Conservation (phyloP, 2,329 filamentous ascomycete species). For the Fusarium lateritium region DNA sequence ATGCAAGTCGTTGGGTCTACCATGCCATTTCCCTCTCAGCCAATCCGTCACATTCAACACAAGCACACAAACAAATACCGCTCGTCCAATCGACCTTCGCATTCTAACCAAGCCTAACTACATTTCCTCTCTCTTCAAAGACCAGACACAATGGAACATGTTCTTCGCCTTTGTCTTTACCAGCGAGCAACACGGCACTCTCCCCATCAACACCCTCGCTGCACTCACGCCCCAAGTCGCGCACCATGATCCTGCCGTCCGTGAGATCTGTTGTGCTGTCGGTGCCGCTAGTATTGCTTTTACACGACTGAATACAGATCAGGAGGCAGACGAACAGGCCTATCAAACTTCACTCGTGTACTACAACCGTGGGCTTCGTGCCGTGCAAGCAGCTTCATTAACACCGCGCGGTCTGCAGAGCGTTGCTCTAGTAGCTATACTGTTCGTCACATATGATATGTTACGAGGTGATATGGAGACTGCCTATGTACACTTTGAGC, state of each 20-base stretch:
- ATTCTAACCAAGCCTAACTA: conserved; percentile 35
- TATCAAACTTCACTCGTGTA: conserved; percentile 34
- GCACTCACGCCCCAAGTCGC: conserved; percentile 43
- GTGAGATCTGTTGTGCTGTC: conserved; percentile 43
- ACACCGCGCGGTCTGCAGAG: conserved; percentile 21
- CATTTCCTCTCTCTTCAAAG: conserved; percentile 36
- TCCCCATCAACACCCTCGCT: conserved; percentile 39
- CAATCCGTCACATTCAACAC: conserved; percentile 2
- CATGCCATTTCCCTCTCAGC: conserved; percentile 33
- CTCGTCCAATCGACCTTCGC: conserved; percentile 20
- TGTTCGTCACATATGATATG: conserved; percentile 45
- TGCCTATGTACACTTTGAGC: conserved; percentile 38
- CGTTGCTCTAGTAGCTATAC: conserved; percentile 40
- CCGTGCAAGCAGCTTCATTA: conserved; percentile 11
- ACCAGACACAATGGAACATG: conserved; percentile 43
- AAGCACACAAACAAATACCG: not conserved
- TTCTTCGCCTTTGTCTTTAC: conserved; percentile 41
- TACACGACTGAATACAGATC: conserved; percentile 17
- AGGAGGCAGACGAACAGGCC: conserved; percentile 19
- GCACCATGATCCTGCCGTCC: conserved; percentile 31
- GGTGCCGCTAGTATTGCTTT: conserved; percentile 38
- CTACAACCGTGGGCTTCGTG: conserved; percentile 40
- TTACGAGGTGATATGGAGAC: conserved; percentile 37
- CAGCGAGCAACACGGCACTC: conserved; percentile 35
- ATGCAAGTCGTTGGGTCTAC: conserved; percentile 29